Conservation (phyloP, 371 early-diverging fungal genomes). For the Phascolomyces articulosus region DNA sequence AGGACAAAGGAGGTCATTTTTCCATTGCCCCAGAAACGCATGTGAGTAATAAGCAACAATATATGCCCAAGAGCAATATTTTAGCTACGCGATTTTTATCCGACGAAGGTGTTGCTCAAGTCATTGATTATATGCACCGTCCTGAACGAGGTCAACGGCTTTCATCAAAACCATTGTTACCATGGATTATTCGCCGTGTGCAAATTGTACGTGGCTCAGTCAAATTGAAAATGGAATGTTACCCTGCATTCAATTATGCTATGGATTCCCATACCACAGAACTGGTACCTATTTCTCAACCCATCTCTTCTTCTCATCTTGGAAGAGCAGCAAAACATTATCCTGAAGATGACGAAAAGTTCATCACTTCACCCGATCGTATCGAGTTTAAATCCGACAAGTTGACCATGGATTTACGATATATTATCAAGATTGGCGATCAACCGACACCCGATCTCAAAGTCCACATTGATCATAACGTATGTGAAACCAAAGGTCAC, state of each 20-base stretch:
- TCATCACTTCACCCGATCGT: constrained; percentile 32
- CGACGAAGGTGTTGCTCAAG: constrained; percentile 66
- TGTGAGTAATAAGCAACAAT: constrained; percentile 72
- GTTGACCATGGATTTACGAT: constrained; percentile 63
- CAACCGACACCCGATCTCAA: constrained; percentile 46
- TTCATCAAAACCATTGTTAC: constrained; percentile 54
- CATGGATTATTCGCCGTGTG: constrained; percentile 75
- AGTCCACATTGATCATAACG: constrained; percentile 38
- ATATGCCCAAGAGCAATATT: constrained; percentile 77
- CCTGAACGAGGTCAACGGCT: constrained; percentile 39
- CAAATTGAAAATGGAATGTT: constrained; percentile 64
- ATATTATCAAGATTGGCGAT: constrained; percentile 55
- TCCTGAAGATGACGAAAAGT: constrained; percentile 28
- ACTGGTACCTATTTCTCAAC: constrained; percentile 16
- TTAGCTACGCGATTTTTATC: constrained; percentile 71
- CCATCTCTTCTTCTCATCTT: not conserved
- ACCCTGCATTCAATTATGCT: constrained; percentile 82
- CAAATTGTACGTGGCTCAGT: constrained; percentile 68
- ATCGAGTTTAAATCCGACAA: constrained; percentile 46
- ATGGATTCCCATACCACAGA: constrained; percentile 57
- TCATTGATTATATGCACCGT: constrained; percentile 75
- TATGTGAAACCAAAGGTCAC: constrained; percentile 22
- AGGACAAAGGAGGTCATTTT: constrained; percentile 70
- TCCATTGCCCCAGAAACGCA: constrained; percentile 52
- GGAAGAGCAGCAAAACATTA: constrained; percentile 3